Evolutionary conservation across 2,329 filamentous ascomycete genomes (phyloP).

Genomic region (Didymella keratinophila): DNA sequence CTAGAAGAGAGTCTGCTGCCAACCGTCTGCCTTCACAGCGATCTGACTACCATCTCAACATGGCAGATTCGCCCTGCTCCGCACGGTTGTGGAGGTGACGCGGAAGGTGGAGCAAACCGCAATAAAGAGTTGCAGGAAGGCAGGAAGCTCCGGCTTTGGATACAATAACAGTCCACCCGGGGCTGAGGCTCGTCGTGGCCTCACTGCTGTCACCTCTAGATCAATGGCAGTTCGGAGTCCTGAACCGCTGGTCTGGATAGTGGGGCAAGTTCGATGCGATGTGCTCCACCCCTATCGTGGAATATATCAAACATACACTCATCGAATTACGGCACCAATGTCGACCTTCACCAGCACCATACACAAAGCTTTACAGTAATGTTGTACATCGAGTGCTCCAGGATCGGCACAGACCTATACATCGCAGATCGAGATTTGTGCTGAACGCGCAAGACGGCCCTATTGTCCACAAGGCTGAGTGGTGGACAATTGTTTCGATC

Average conservation of each 20-base stretch:
- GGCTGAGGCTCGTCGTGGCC: conserved; percentile 11
- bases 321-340: conserved; percentile 20
- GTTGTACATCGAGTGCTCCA: neutral
- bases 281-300: conserved; percentile 20
- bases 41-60: neutral
- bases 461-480: neutral
- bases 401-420: conserved; percentile 2
- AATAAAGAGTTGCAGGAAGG: conserved; percentile 3
- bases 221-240: neutral
- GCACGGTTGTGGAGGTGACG: conserved; percentile 10
- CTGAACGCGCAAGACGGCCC: neutral
- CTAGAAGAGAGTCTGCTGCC: neutral
- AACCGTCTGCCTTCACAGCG: neutral
- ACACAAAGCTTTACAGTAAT: neutral
- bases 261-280: conserved; percentile 8
- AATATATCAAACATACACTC: conserved; percentile 11
- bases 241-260: conserved; percentile 6
- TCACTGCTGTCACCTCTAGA: conserved; percentile 3
- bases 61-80: neutral
- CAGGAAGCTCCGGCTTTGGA: conserved; percentile 1
- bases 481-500: conserved; percentile 6
- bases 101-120: conserved; percentile 11
- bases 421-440: neutral
- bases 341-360: conserved; percentile 1
- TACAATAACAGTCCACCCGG: conserved; percentile 16